phyloP scores from a whole-genome alignment of 495 filamentous ascomycete genomes.

The Achaetomiella virescens region DNA sequence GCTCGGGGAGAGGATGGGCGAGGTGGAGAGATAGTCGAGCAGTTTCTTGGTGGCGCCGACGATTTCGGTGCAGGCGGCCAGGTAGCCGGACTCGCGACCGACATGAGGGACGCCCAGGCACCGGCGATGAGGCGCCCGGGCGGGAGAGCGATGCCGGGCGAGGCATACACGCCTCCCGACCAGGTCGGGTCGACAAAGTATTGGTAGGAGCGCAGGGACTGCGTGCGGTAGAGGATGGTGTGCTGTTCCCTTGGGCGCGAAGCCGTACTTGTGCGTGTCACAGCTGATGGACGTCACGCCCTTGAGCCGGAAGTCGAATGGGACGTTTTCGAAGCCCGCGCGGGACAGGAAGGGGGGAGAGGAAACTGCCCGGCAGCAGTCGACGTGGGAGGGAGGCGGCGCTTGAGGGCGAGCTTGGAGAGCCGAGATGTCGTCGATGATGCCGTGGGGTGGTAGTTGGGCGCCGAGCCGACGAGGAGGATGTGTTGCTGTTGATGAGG shows the following conservation, averaged over 20 bases:
- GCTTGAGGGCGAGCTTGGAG: conserved; percentile 73
- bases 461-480: conserved; percentile 88
- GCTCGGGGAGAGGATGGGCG: conserved; percentile 60
- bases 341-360: conserved; percentile 85
- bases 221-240: conserved; percentile 85
- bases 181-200: conserved; percentile 96
- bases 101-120: conserved; percentile 88
- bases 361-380: conserved; percentile 93
- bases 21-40: conserved; percentile 62
- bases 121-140: conserved; percentile 91
- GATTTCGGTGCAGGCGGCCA: conserved; percentile 76
- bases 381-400: conserved; percentile 83
- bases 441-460: conserved; percentile 97
- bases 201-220: conserved; percentile 72
- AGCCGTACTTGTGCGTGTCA: conserved; percentile 98
- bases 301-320: conserved; percentile 88
- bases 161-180: conserved; percentile 94
- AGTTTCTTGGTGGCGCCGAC: conserved; percentile 83
- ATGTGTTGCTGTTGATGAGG: conserved; percentile 93
- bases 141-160: conserved; percentile 84
- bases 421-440: conserved; percentile 92
- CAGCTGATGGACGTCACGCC: conserved; percentile 93
- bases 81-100: conserved; percentile 80
- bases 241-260: conserved; percentile 96
- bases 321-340: conserved; percentile 79